Evolutionary conservation across 495 filamentous ascomycete genomes (phyloP), one percentile per base, ranked within the genome.

Genomic region (Aspergillus wentii): DNA sequence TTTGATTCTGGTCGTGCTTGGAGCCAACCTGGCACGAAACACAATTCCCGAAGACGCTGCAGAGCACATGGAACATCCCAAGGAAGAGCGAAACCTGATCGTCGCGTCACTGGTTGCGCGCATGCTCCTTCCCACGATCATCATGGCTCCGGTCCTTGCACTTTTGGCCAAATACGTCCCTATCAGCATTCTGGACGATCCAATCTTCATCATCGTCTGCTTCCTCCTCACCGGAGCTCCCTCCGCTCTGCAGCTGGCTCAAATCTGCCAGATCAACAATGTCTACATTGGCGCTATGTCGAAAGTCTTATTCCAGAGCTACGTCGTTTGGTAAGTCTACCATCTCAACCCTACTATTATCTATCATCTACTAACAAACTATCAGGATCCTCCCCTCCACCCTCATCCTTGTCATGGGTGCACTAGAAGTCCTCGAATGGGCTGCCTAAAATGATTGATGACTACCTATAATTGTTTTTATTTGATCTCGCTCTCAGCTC

Each of bases 251-350:
- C 92, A 98, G 58, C 67, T 98, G 49, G 89, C 94, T 5, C 92
- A 98, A 66, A 98, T 98, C 42, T 98, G 92, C 66, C 94, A 97
- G 70, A 87, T 97, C 62, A 98, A 98, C 59, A 85, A 82, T 40
- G 94, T 97, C 9, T 98, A 86, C 58, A 87, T 96, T 64, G 77
- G 80, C 17, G 86, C 89, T 22, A 97, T 98, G 88, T 84, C 86
- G 17, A 88, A 80, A 56, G 69, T 98, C 30, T 64, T 97, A 14
- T 94, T 97, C 74, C 90, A 95, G 72, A 95, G 91, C 66, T 98
- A 98, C 51, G 92, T 98, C 15, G 80, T 94, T 43, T 95, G 88
- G 85, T 89, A 74, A 64, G 80, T 72, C 22, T 41, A 2, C n/a
- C 21, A 4, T 32, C 9, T 17, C 16, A 23, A 2, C 38, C 14